Conservation (phyloP, 495 filamentous ascomycete genomes). For the Talaromyces liani region DNA sequence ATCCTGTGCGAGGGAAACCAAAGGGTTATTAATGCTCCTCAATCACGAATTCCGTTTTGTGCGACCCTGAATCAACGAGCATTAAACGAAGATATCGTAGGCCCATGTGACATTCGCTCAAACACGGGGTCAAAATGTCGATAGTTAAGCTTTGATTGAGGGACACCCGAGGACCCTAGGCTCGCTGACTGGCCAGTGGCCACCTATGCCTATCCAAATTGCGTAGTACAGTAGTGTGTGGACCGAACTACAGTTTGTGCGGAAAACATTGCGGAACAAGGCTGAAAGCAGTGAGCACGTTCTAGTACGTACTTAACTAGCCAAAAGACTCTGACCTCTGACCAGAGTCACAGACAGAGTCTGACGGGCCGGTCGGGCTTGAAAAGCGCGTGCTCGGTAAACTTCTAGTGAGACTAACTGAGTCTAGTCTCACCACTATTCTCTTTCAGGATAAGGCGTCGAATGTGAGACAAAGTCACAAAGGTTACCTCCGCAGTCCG, state of each 20-base stretch:
- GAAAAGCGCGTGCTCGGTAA: background rate
- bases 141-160: background rate
- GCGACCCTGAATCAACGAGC: background rate
- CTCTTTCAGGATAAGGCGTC: background rate
- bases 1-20: background rate
- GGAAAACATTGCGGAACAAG: background rate
- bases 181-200: background rate
- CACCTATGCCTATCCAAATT: background rate
- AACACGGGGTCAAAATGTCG: conserved; percentile 1
- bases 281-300: background rate
- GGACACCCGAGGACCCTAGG: background rate
- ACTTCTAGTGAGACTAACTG: background rate
- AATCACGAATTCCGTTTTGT: background rate
- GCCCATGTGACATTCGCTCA: background rate
- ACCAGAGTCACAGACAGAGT: no score
- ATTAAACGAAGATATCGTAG: background rate
- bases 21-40: background rate
- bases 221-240: background rate
- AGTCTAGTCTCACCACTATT: background rate
- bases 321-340: background rate
- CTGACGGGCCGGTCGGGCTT: background rate
- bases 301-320: background rate
- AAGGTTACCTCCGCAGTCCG: background rate
- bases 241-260: background rate
- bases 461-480: background rate